A percentile compares a stretch with the other conserved stretches of the same genome.
Evolutionary conservation across 331 rosid genomes (phyloP).

Genomic region (Malus hybrid): DNA sequence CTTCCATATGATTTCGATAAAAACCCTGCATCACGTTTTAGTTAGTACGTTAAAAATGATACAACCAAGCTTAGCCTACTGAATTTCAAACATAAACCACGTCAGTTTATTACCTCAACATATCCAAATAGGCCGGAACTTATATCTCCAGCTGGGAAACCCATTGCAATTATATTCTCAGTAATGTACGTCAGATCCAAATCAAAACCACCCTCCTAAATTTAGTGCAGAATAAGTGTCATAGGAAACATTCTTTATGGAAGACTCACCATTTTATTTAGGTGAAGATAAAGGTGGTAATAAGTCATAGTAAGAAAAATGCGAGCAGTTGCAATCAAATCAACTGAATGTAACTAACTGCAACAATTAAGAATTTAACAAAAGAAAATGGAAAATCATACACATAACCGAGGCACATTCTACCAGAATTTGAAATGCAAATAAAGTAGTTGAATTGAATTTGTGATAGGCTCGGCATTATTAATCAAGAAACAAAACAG

Average conservation of each 20-base stretch:
- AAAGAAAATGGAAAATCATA: background rate
- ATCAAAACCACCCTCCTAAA: constrained; percentile 94
- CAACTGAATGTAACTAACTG: background rate
- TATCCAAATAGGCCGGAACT: constrained; percentile 92
- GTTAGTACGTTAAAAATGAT: background rate
- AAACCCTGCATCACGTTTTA: constrained; percentile 60
- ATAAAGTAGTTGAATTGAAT: background rate
- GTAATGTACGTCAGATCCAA: constrained; percentile 95
- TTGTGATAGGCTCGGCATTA: background rate
- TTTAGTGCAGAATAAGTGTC: background rate
- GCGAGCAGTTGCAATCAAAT: background rate
- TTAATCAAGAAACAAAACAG: background rate
- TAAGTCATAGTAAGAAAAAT: no score
- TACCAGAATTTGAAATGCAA: background rate
- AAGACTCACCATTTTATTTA: background rate
- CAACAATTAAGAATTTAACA: background rate
- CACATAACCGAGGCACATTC: background rate
- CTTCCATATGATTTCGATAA: constrained; percentile 96
- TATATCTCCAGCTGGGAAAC: constrained; percentile 96
- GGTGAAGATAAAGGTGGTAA: background rate
- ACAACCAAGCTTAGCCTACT: background rate
- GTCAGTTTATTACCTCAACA: constrained; percentile 59
- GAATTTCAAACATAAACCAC: background rate
- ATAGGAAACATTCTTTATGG: background rate
- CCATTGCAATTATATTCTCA: constrained; percentile 94